Evolutionary conservation across 441 rosid genomes (phyloP), one percentile per base, ranked within the genome.

Genomic region (Viola pubescens): DNA sequence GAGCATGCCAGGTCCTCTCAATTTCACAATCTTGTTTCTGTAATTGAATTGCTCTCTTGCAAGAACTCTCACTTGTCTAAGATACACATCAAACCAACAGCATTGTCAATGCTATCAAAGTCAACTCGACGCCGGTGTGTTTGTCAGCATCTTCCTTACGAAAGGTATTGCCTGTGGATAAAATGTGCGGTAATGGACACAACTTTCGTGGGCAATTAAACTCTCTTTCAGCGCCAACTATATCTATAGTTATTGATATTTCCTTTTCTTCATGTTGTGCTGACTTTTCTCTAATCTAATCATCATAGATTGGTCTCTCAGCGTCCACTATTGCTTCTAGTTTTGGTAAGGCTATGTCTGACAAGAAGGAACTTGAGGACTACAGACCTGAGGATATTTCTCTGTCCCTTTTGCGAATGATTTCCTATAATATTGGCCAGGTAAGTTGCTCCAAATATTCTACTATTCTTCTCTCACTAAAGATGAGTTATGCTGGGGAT

Each of bases 251-350:
- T 26, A 26, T 26, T 26, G 34, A 26, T 26, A 16, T 41, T 51
- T 19, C 37, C 37, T 37, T 53, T 9, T 5, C n/a, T 49, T 43
- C 48, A 14, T 14, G 9, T 9, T 16, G 9, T 68, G 38, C 37
- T 69, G 52, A 70, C 60, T 58, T 0, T 12, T 46, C 12, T 41
- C 37, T 40, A 34, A 62, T 53, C 64, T 40, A 51, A 44, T 61
- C 37, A 13, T 67, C 38, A 19, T 74, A 94, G 98, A 91, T 94
- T 73, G 99, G 99, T 70, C 92, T 94, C 49, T 91, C 99, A 61
- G 97, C 99, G 60, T 87, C 99, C 73, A 87, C 97, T 45, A 91
- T 91, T 64, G 97, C 99, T 58, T 89, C 99, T 64, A 94, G 97
- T 78, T 94, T 91, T 72, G 98, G 98, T 72, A 94, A 94, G 80